Conservation (phyloP, 768 basidiomycete species). For the Piloderma croceum region DNA sequence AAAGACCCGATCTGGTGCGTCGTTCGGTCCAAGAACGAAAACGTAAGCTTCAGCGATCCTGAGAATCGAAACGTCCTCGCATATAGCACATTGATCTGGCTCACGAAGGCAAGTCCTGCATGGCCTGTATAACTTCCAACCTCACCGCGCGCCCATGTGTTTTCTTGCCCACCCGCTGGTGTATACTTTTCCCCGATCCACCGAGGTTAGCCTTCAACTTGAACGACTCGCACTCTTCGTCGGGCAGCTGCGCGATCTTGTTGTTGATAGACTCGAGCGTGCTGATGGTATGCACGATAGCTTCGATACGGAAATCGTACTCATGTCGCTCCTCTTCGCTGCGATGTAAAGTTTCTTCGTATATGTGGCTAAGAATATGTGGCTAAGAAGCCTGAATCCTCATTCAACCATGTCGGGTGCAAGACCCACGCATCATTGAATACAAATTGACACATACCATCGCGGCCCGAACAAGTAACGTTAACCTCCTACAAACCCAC, state of each 20-base stretch:
- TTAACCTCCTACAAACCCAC: conserved; percentile 74
- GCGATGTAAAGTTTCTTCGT: conserved; percentile 93
- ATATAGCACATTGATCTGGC: conserved; percentile 86
- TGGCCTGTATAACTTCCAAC: conserved; percentile 70
- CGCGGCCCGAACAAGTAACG: conserved; percentile 89
- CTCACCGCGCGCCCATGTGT: conserved; percentile 83
- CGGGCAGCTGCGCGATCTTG: conserved; percentile 83
- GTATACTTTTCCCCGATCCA: conserved; percentile 78
- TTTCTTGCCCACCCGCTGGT: conserved; percentile 90
- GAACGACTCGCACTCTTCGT: conserved; percentile 78
- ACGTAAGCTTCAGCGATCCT: conserved; percentile 88
- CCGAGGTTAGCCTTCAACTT: conserved; percentile 84
- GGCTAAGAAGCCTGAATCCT: conserved; percentile 90
- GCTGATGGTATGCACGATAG: conserved; percentile 83
- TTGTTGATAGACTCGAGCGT: conserved; percentile 82
- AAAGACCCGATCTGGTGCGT: conserved; percentile 63
- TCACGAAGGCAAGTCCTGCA: conserved; percentile 88
- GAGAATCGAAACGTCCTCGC: conserved; percentile 77
- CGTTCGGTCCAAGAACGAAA: conserved; percentile 86
- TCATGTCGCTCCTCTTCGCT: conserved; percentile 98
- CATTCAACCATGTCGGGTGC: conserved; percentile 96
- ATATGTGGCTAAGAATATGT: conserved; percentile 94
- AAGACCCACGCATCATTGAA: conserved; percentile 98
- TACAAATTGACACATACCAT: conserved; percentile 91
- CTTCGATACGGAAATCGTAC: conserved; percentile 93